These are phyloP conservation scores for Bromus sterilis DNA, from an alignment of 176 grass and related monocot species.

Conservation along the genomic window DNA sequence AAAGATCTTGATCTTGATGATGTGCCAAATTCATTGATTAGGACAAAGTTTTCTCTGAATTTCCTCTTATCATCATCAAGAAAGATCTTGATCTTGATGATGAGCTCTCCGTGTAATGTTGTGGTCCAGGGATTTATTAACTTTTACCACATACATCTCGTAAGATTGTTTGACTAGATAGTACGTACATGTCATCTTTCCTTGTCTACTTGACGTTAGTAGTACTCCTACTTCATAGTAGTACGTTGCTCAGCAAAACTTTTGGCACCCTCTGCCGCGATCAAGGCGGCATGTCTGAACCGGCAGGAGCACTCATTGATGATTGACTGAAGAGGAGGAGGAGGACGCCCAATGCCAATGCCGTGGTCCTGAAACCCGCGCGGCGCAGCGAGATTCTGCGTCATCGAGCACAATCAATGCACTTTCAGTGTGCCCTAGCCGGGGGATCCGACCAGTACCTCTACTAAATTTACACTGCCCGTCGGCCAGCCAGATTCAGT, in stretches of 20 bases:
- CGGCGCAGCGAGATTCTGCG: constrained; percentile 11
- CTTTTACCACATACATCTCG: background rate
- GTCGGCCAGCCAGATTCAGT: background rate
- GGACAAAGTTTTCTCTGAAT: too few species aligned
- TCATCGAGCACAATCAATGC: constrained; percentile 39
- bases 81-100: background rate
- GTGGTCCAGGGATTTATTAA: background rate
- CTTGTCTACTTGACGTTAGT: background rate
- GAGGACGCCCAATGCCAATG: background rate
- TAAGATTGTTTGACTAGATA: background rate
- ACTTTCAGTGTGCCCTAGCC: constrained; percentile 1
- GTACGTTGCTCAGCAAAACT: background rate
- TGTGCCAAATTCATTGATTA: too few species aligned
- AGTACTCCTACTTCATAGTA: too few species aligned
- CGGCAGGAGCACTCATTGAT: constrained; percentile 22
- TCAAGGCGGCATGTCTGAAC: constrained; percentile 15
- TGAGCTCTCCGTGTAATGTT: background rate
- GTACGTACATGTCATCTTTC: background rate
- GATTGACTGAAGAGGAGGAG: background rate
- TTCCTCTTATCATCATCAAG: too few species aligned
- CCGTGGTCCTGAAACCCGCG: constrained; percentile 25
- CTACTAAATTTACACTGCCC: background rate
- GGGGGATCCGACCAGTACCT: background rate
- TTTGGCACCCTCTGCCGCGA: background rate
- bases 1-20: background rate